Conservation (phyloP, 2,329 filamentous ascomycete species). For the Microdochium nivale region DNA sequence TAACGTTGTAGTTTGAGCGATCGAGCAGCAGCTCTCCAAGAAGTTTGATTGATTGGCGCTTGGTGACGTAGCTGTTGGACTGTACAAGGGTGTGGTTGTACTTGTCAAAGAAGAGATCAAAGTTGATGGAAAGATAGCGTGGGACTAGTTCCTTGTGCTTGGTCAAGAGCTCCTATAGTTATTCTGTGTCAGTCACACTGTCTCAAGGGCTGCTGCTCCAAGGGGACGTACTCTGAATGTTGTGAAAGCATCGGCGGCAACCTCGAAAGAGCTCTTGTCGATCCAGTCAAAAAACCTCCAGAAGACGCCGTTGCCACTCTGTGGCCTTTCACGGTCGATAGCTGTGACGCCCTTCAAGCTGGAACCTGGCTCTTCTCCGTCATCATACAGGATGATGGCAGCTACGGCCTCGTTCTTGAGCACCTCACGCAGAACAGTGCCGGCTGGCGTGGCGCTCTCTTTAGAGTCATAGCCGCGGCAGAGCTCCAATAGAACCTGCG, state of each 20-base stretch:
- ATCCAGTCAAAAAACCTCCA: slow-evolving; percentile 98
- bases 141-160: slow-evolving; percentile 89
- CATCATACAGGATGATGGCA: slow-evolving; percentile 86
- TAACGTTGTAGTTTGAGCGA: slow-evolving; percentile 92
- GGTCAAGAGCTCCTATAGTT: slow-evolving; percentile 72
- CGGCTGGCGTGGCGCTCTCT: slow-evolving; percentile 86
- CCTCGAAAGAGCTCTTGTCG: slow-evolving; percentile 91
- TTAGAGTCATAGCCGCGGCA: slow-evolving; percentile 85
- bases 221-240: slow-evolving; percentile 70
- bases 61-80: slow-evolving; percentile 94
- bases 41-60: slow-evolving; percentile 94
- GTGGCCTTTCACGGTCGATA: slow-evolving; percentile 67
- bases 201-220: neutral
- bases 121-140: slow-evolving; percentile 80
- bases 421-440: slow-evolving; percentile 80
- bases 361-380: slow-evolving; percentile 63
- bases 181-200: slow-evolving; percentile 6
- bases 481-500: slow-evolving; percentile 78
- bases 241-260: slow-evolving; percentile 94
- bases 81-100: slow-evolving; percentile 80
- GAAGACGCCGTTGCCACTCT: slow-evolving; percentile 78
- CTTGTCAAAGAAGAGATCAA: slow-evolving; percentile 83
- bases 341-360: slow-evolving; percentile 67
- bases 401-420: slow-evolving; percentile 85
- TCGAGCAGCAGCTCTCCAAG: slow-evolving; percentile 92